Conservation (phyloP, 306 rosid genomes). For the Geum urbanum region DNA sequence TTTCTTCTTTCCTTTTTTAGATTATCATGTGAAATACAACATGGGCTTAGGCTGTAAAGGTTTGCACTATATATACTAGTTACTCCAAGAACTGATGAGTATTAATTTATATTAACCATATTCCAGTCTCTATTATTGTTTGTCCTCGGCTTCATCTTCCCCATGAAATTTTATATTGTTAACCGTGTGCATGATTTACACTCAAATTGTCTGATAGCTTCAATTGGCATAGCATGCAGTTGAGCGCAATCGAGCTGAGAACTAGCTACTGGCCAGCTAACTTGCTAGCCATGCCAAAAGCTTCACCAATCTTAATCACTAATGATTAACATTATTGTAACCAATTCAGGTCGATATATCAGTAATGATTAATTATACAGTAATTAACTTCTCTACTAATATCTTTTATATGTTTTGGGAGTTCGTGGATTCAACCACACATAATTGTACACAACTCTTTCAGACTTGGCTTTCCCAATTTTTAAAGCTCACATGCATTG, state of each 20-base stretch:
- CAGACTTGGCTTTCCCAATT: not conserved
- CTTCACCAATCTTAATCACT: not conserved
- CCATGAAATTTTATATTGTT: constrained; percentile 22
- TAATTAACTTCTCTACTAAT: not conserved
- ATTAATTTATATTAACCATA: constrained; percentile 23
- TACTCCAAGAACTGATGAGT: constrained; percentile 29
- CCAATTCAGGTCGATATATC: not conserved
- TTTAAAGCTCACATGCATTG: not conserved
- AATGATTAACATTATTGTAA: not conserved
- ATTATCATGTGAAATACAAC: not conserved
- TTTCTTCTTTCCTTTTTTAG: not conserved
- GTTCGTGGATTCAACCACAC: not conserved
- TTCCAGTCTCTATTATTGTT: constrained; percentile 33
- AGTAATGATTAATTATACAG: not conserved
- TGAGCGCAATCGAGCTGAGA: not conserved
- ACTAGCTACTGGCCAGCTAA: not conserved
- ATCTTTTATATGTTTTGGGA: not conserved
- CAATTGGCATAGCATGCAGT: not conserved
- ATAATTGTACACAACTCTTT: not conserved
- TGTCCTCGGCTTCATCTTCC: constrained; percentile 24
- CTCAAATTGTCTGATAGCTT: not conserved
- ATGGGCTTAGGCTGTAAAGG: constrained; percentile 9
- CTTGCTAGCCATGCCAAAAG: not conserved
- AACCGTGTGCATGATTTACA: constrained; percentile 26
- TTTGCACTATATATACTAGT: constrained; percentile 32